Evolutionary conservation across 768 basidiomycete species (phyloP), one percentile per base, ranked within the genome.

Genomic region (Leccinum subgranulosum): DNA sequence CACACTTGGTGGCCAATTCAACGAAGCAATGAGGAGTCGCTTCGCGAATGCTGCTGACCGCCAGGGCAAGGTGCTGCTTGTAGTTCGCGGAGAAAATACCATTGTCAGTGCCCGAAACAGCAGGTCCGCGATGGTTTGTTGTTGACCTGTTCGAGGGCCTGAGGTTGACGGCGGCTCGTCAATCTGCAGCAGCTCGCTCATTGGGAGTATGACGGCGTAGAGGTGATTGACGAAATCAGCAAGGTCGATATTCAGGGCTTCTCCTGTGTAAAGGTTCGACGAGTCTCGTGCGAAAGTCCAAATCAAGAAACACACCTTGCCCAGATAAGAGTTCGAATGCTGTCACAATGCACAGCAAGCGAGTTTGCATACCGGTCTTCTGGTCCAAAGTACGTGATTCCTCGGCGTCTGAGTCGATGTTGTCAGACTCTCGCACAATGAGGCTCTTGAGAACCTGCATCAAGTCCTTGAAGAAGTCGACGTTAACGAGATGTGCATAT

Each of bases 391-490:
- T 58, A 55, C 67, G 67, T 54, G 54, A 62, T 58, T 63, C 70
- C 27, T 70, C 73, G 49, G 73, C 72, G 49, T 71, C 75, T 25
- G 73, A 74, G n/a, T 77, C 74, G 28, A 76, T 74, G 56, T 75
- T 74, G 48, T 77, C 76, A 45, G 61, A 59, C 43, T 80, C 77
- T 59, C 83, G 84, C 52, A 76, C 67, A 65, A 95, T 84, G 57
- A 95, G 81, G 57, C 80, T 81, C 74, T 90, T 90, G 33, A 99
- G 78, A 6, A 94, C 92, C 54, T 84, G 79, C 78, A 99, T 82
- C 49, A 99, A 79, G 75, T 99, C 97, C 67, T 88, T 87, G 84
- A 98, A 99, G 76, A 99, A 98, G 72, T 99, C 95, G 64, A 98
- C 84, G 73, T 97, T 99, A 72, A 99, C 94, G 57, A 98, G 84